These are phyloP conservation scores for Calocybe gangraenosa DNA, from an alignment of 768 basidiomycete genomes.

Conservation along the genomic window DNA sequence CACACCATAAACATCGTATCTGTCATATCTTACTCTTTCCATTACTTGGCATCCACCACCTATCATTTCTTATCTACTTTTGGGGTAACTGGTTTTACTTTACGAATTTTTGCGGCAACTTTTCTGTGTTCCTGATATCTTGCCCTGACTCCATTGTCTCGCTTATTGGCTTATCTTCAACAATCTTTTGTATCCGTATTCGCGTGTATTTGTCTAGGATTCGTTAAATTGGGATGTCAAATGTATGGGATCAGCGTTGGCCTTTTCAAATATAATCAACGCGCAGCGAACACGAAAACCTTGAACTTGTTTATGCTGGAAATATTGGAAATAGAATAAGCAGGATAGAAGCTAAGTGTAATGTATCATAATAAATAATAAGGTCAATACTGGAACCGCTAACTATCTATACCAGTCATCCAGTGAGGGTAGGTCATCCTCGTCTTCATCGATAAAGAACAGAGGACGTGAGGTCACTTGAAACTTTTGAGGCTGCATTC, in stretches of 20 bases:
- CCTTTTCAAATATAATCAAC: too few relatives aligned
- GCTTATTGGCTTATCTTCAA: slow-evolving; percentile 12
- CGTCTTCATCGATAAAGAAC: slow-evolving; percentile 28
- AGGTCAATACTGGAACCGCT: not conserved
- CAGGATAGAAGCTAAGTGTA: too few relatives aligned
- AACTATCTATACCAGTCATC: slow-evolving; percentile 35
- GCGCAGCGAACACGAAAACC: too few relatives aligned
- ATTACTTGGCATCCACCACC: not conserved
- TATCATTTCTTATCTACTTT: not conserved
- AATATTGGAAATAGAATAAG: too few relatives aligned
- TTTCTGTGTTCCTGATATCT: not conserved
- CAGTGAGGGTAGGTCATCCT: slow-evolving; percentile 36
- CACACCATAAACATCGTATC: too few relatives aligned
- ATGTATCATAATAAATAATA: not conserved
- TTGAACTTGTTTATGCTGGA: too few relatives aligned
- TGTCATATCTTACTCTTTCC: too few relatives aligned
- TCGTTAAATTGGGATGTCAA: too few relatives aligned
- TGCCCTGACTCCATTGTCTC: not conserved
- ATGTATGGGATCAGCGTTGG: too few relatives aligned
- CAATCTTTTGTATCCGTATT: slow-evolving; percentile 1
- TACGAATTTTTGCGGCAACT: too few relatives aligned
- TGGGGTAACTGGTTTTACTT: too few relatives aligned
- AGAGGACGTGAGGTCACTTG: slow-evolving; percentile 17
- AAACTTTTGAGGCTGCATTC: not conserved
- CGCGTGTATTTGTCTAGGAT: slow-evolving; percentile 5